Percentiles rank a stretch among this genome's conserved stretches.
Conservation (phyloP, 2,329 filamentous ascomycete species). For the Beauveria varroae region DNA sequence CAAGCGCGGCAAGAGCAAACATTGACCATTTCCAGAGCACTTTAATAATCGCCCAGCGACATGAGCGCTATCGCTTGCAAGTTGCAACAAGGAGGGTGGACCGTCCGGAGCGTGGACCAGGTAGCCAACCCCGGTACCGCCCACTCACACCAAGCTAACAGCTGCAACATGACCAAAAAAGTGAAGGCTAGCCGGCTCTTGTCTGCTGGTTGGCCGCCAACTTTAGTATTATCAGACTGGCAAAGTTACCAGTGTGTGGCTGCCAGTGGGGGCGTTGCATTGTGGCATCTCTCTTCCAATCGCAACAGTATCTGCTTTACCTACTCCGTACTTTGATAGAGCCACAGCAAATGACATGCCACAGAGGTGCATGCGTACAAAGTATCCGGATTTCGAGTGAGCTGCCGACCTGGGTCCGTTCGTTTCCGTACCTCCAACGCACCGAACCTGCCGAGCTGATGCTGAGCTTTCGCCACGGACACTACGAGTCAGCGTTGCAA, state of each 20-base stretch:
- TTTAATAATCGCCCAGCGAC: background rate
- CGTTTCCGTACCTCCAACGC: background rate
- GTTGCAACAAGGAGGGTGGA: background rate
- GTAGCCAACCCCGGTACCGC: background rate
- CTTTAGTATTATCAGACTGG: background rate
- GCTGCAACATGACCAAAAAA: slow-evolving; percentile 1
- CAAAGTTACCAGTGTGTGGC: background rate
- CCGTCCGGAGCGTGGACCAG: slow-evolving; percentile 1
- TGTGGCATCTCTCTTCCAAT: slow-evolving; percentile 8
- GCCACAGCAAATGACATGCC: slow-evolving; percentile 5
- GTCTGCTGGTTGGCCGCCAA: background rate
- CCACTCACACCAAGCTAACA: slow-evolving; percentile 9
- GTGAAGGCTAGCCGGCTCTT: background rate
- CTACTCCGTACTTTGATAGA: background rate
- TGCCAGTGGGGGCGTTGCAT: slow-evolving; percentile 7
- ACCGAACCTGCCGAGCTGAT: background rate
- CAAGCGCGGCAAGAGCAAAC: background rate
- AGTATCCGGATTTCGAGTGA: background rate
- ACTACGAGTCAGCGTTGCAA: background rate
- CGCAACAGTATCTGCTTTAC: background rate
- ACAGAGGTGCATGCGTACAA: background rate
- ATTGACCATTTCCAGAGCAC: background rate
- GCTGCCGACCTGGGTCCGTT: background rate
- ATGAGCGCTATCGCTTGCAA: background rate
- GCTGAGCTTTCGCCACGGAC: background rate